Evolutionary conservation across 192 early-diverging fungal genomes (phyloP).

Genomic region (Coemansia umbellata): DNA sequence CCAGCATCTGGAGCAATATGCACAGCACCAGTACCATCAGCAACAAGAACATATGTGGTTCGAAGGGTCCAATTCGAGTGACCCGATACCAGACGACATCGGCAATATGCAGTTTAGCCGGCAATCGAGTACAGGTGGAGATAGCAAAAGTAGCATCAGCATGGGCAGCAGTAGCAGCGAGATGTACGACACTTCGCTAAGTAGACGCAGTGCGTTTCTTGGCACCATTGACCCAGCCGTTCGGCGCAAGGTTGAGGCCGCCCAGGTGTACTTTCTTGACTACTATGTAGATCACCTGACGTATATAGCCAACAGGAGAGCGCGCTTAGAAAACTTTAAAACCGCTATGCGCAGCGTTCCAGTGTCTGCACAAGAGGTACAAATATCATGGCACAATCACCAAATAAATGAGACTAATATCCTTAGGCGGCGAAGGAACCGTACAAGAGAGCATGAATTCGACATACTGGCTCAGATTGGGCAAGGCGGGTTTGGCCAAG

Average conservation of each 20-base stretch:
- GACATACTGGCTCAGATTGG: slow-evolving; percentile 68
- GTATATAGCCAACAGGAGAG: slow-evolving; percentile 66
- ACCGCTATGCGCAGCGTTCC: slow-evolving; percentile 41
- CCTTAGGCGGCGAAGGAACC: slow-evolving; percentile 65
- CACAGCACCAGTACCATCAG: slow-evolving; percentile 4
- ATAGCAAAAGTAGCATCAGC: slow-evolving; percentile 19
- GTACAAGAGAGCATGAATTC: slow-evolving; percentile 65
- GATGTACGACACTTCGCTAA: slow-evolving; percentile 33
- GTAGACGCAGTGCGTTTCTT: slow-evolving; percentile 45
- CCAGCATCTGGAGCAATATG: slow-evolving; percentile 12
- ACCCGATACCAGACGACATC: neutral
- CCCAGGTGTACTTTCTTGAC: slow-evolving; percentile 68
- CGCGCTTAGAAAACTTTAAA: slow-evolving; percentile 58
- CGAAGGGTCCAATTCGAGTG: slow-evolving; percentile 1
- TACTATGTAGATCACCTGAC: slow-evolving; percentile 80
- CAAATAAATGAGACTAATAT: slow-evolving; percentile 54
- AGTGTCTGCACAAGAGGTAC: slow-evolving; percentile 31
- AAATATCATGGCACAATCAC: slow-evolving; percentile 42
- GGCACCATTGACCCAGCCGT: slow-evolving; percentile 43
- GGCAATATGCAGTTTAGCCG: neutral
- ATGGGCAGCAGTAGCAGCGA: slow-evolving; percentile 18
- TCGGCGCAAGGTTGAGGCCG: slow-evolving; percentile 47
- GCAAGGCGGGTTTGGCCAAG: slow-evolving; percentile 78
- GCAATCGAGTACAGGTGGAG: slow-evolving; percentile 7
- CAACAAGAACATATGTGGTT: slow-evolving; percentile 10